Conservation (phyloP, 2,329 filamentous ascomycete genomes). For the Sporothrix protearum region DNA sequence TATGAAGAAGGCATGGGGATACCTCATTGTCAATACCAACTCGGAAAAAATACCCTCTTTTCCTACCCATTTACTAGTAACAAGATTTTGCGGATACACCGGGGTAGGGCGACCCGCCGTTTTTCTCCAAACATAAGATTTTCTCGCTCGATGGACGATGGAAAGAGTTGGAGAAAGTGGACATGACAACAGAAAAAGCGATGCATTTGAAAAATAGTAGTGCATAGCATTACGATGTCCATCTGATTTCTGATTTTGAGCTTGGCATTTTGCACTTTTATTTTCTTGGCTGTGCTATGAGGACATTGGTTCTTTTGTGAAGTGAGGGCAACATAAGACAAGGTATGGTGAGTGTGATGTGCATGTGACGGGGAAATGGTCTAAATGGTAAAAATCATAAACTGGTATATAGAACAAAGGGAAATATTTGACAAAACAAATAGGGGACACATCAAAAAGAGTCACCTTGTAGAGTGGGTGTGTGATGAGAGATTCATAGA, state of each 20-base stretch:
- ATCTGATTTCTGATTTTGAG: no score
- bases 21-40: no score
- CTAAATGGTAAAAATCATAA: slow-evolving; percentile 8
- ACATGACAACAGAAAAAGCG: not conserved
- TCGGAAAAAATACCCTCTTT: no score
- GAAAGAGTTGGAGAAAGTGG: not conserved
- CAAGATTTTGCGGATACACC: not conserved
- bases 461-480: not conserved
- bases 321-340: not conserved
- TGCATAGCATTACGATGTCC: no score
- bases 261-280: not conserved
- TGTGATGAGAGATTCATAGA: not conserved
- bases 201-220: no score
- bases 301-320: not conserved
- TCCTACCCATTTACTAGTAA: no score
- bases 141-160: not conserved
- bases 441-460: not conserved
- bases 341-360: not conserved
- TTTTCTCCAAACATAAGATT: not conserved
- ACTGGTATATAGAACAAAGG: slow-evolving; percentile 8
- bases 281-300: not conserved
- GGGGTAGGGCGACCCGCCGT: no score
- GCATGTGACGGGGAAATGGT: not conserved
- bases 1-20: no score
- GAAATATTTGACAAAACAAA: not conserved